Conservation (phyloP, 1,284 basidiomycete species). For the Hymenochaete sp. region DNA sequence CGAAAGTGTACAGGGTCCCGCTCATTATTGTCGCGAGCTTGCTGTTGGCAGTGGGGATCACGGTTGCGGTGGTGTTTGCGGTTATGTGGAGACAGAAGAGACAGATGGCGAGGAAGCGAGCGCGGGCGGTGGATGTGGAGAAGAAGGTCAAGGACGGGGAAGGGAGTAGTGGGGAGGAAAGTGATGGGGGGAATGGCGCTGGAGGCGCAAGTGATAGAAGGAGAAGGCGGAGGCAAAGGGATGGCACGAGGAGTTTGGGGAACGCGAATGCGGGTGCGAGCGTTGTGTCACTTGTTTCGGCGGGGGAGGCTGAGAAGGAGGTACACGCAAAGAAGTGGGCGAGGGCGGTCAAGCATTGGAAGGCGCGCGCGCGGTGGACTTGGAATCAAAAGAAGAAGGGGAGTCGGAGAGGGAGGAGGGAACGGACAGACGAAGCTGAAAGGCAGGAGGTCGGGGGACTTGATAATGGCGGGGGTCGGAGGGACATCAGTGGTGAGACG, state of each 20-base stretch:
- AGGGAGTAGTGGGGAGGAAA: conserved; percentile 21
- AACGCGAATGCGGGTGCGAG: too few relatives aligned
- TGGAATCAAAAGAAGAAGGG: conserved; percentile 41
- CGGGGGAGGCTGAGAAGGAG: conserved; percentile 31
- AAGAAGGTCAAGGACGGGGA: conserved; percentile 24
- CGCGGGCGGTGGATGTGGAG: conserved; percentile 33
- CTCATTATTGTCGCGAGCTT: conserved; percentile 55
- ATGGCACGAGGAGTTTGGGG: conserved; percentile 7
- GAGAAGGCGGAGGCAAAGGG: conserved; percentile 22
- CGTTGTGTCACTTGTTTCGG: too few relatives aligned
- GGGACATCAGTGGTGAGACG: too few relatives aligned
- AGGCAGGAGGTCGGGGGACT: too few relatives aligned
- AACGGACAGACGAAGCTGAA: too few relatives aligned
- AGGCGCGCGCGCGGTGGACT: conserved; percentile 44
- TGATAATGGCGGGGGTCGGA: too few relatives aligned
- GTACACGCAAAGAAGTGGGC: conserved; percentile 42
- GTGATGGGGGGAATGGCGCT: conserved; percentile 44
- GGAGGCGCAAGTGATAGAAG: conserved; percentile 31
- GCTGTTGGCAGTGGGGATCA: conserved; percentile 47
- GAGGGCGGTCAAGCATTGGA: conserved; percentile 55
- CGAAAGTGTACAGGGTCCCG: conserved; percentile 24
- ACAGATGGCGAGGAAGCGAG: conserved; percentile 19
- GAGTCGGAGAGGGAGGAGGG: conserved; percentile 37
- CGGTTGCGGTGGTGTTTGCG: conserved; percentile 44
- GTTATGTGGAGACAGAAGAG: conserved; percentile 46